Conservation (phyloP, 2,329 filamentous ascomycete species). For the Pseudocercospora eumusae region DNA sequence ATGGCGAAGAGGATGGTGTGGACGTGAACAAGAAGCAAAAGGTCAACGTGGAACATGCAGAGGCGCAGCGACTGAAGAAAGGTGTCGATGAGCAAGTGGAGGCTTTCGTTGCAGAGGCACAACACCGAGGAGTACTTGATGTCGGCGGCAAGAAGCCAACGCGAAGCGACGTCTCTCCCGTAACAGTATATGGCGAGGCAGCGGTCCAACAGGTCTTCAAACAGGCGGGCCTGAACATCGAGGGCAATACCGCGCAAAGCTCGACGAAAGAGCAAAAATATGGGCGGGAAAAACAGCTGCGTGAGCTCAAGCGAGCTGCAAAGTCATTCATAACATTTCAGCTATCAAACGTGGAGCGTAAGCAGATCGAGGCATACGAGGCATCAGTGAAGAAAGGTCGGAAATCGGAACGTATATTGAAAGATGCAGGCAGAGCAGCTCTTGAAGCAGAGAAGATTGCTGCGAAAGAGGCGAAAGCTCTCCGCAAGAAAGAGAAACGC, state of each 20-base stretch:
- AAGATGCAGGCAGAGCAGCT: constrained; percentile 9
- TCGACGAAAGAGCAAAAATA: constrained; percentile 23
- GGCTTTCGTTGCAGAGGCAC: constrained; percentile 17
- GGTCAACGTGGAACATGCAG: constrained; percentile 14
- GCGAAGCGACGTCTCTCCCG: constrained; percentile 11
- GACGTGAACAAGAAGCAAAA: constrained; percentile 26
- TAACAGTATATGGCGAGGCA: constrained; percentile 13
- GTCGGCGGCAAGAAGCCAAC: constrained; percentile 19
- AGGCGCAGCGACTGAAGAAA: constrained; percentile 12
- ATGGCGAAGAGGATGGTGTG: constrained; percentile 8
- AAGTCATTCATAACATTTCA: constrained; percentile 20
- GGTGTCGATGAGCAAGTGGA: constrained; percentile 6
- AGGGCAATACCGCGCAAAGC: background rate
- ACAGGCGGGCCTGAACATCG: constrained; percentile 9
- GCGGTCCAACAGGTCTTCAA: constrained; percentile 16
- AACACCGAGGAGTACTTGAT: constrained; percentile 10
- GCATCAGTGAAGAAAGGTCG: constrained; percentile 4
- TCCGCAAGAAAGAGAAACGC: constrained; percentile 20
- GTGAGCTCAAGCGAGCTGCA: constrained; percentile 25
- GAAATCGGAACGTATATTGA: constrained; percentile 11
- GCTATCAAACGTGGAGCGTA: constrained; percentile 19
- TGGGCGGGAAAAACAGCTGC: constrained; percentile 21
- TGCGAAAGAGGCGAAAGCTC: constrained; percentile 21
- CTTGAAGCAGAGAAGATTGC: constrained; percentile 23
- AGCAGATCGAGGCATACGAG: constrained; percentile 14